These are phyloP conservation scores for Pachysandra terminalis DNA, from an alignment of 164 flowering plant genomes.

Conservation along the genomic window DNA sequence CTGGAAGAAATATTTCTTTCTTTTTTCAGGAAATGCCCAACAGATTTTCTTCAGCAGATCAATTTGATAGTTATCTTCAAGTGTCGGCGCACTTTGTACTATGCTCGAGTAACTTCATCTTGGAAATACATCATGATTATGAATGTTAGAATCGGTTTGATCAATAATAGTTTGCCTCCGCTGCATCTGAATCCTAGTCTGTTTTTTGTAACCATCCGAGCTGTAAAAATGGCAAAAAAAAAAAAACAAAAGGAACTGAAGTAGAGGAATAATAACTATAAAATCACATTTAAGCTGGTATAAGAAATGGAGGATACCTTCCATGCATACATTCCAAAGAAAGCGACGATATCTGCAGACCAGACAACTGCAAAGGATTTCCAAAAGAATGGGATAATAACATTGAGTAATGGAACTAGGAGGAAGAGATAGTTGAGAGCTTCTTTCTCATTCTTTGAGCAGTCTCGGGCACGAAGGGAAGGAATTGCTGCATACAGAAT, in stretches of 20 bases:
- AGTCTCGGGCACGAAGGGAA: constrained; percentile 95
- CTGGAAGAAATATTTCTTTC: not conserved
- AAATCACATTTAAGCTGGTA: not conserved
- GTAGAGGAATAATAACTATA: not conserved
- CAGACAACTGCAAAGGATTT: constrained; percentile 92
- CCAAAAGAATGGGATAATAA: constrained; percentile 80
- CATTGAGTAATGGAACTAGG: constrained; percentile 76
- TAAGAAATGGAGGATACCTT: constrained; percentile 51
- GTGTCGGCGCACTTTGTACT: not conserved
- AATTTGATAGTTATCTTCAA: not conserved
- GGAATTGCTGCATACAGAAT: constrained; percentile 69
- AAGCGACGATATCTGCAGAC: constrained; percentile 88
- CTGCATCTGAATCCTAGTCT: constrained; percentile 22
- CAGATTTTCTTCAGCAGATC: not conserved
- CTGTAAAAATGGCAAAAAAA: constrained; percentile 25
- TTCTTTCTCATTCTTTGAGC: constrained; percentile 95
- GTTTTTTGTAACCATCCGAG: constrained; percentile 56
- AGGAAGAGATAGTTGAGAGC: constrained; percentile 94
- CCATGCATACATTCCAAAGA: constrained; percentile 95
- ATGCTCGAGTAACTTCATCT: not conserved
- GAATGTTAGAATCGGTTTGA: not conserved
- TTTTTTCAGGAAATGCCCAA: not conserved
- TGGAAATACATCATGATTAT: not conserved
- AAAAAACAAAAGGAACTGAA: not conserved
- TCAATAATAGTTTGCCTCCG: not conserved